These are phyloP conservation scores for Salvia sclarea DNA, from an alignment of 305 asterid genomes.

Conservation along the genomic window DNA sequence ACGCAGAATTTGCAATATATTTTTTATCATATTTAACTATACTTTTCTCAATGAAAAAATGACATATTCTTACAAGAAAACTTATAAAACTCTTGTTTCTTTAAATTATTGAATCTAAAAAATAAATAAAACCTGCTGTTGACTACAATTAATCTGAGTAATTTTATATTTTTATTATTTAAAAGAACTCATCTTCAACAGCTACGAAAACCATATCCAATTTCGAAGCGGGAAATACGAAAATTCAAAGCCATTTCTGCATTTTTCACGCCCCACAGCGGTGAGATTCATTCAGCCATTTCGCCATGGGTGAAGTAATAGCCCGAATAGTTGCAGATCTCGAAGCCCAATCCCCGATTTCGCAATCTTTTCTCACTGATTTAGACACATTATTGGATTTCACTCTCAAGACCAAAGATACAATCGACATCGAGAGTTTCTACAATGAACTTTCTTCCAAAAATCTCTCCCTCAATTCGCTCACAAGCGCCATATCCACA, in stretches of 20 bases:
- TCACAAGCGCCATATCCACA: conserved; percentile 52
- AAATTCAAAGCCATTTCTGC: conserved; percentile 33
- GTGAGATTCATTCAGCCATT: conserved; percentile 18
- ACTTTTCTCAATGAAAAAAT: no score
- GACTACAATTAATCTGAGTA: no score
- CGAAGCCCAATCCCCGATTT: conserved; percentile 53
- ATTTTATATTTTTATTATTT: no score
- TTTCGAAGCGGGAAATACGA: conserved; percentile 43
- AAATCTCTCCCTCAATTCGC: conserved; percentile 45
- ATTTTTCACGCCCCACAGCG: not conserved
- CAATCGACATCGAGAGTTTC: conserved; percentile 56
- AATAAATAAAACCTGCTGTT: no score
- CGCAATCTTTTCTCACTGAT: conserved; percentile 50
- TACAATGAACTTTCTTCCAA: conserved; percentile 65
- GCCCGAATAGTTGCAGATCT: conserved; percentile 57
- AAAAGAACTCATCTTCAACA: not conserved
- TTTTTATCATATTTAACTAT: no score
- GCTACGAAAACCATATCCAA: not conserved
- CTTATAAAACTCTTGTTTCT: no score
- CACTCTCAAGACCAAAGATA: conserved; percentile 51
- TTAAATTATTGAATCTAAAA: no score
- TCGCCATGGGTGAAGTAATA: conserved; percentile 66
- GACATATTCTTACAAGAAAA: no score
- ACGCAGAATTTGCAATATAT: no score
- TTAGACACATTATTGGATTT: conserved; percentile 61